Conservation (phyloP, 352 stramenopile genomes). For the Pythium dissimile region DNA sequence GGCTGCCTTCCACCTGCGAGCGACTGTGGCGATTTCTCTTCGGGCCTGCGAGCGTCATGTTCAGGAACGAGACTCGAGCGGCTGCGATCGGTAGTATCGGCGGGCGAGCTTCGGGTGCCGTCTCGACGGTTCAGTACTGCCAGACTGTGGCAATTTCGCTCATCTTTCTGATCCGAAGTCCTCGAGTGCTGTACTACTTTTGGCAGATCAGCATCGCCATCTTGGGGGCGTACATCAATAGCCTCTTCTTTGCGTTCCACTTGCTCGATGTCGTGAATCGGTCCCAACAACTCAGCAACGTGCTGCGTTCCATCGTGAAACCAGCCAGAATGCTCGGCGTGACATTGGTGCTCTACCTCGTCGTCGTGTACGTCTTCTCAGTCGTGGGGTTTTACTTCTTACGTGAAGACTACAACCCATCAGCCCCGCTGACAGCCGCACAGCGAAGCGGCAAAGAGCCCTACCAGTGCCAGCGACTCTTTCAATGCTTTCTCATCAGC, state of each 20-base stretch:
- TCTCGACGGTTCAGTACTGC: conserved; percentile 16
- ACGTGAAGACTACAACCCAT: conserved; percentile 52
- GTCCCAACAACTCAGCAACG: conserved; percentile 74
- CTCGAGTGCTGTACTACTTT: conserved; percentile 56
- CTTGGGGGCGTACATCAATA: conserved; percentile 60
- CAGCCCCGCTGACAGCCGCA: conserved; percentile 20
- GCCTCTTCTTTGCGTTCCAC: conserved; percentile 77
- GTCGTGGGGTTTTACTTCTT: conserved; percentile 76
- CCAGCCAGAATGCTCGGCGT: conserved; percentile 55
- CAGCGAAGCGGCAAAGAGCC: conserved; percentile 34
- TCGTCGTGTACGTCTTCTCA: conserved; percentile 73
- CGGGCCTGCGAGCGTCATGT: neutral
- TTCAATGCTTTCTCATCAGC: conserved; percentile 70
- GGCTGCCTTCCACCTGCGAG: neutral
- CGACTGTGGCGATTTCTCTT: conserved; percentile 9
- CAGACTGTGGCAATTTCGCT: conserved; percentile 40
- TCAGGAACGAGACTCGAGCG: neutral
- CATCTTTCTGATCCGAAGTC: conserved; percentile 47
- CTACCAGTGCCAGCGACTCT: conserved; percentile 64
- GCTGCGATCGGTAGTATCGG: neutral
- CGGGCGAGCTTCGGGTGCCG: neutral
- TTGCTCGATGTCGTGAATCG: conserved; percentile 73
- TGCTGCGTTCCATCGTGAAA: conserved; percentile 56
- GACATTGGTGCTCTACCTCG: conserved; percentile 64
- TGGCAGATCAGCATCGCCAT: conserved; percentile 56